Evolutionary conservation across 2,329 filamentous ascomycete genomes (phyloP).

Genomic region (Atkinsonella texensis): DNA sequence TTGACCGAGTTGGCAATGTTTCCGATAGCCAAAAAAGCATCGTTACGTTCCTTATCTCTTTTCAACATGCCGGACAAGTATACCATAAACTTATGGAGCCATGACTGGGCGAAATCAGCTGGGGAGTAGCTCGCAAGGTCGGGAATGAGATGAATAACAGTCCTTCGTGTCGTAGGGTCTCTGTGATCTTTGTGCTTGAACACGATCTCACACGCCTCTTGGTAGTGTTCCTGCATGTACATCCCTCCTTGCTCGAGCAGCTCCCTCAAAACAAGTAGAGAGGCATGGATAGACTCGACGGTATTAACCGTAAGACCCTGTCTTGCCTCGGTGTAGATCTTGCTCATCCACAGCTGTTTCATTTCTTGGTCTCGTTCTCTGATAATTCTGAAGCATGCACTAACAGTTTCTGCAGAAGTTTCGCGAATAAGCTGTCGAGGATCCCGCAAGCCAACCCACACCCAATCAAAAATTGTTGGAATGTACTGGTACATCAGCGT

Average conservation of each 20-base stretch:
- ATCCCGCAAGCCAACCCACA: conserved; percentile 90
- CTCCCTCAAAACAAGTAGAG: conserved; percentile 82
- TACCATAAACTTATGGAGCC: conserved; percentile 94
- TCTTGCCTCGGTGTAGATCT: conserved; percentile 79
- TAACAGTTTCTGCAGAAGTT: conserved; percentile 84
- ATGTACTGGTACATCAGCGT: conserved; percentile 95
- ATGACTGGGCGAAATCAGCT: conserved; percentile 73
- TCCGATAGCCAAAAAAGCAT: conserved; percentile 90
- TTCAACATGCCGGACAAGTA: conserved; percentile 90
- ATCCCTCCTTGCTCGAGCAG: conserved; percentile 90
- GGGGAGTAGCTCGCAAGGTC: conserved; percentile 89
- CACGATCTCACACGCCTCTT: conserved; percentile 84
- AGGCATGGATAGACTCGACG: conserved; percentile 86
- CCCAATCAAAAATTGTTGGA: conserved; percentile 85
- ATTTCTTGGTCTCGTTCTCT: conserved; percentile 81
- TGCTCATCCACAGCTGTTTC: conserved; percentile 77
- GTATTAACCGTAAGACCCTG: conserved; percentile 68
- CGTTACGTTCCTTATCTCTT: conserved; percentile 85
- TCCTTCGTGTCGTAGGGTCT: conserved; percentile 75
- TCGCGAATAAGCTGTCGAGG: conserved; percentile 82
- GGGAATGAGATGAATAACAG: conserved; percentile 83
- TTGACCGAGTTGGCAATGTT: conserved; percentile 95
- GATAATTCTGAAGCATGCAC: conserved; percentile 92
- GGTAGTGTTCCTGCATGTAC: conserved; percentile 97
- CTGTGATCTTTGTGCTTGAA: conserved; percentile 87